Evolutionary conservation across 306 rosid species (phyloP).

Genomic region (cucumber (Cucumis sativus)): Cucumber_9930_V3 NC_026655.2:4519501-4520000

Average conservation of each 20-base stretch:
- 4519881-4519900: background rate
- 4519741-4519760: conserved; percentile 10
- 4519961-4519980: no score
- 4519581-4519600: background rate
- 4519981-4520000: no score
- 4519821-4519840: background rate
- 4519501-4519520: conserved; percentile 33
- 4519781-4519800: background rate
- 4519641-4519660: conserved; percentile 4
- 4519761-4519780: background rate
- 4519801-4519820: no score
- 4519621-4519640: background rate
- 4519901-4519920: background rate
- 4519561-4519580: background rate
- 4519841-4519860: background rate
- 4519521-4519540: conserved; percentile 57
- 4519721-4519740: background rate
- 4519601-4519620: background rate
- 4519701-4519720: conserved; percentile 8
- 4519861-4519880: background rate
- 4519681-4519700: conserved; percentile 12
- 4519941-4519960: background rate
- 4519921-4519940: background rate
- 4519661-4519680: conserved; percentile 3
- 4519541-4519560: conserved; percentile 8